Base-by-base conservation (phyloP, 1,284 basidiomycete species). In the Pseudozyma hubeiensis region DNA sequence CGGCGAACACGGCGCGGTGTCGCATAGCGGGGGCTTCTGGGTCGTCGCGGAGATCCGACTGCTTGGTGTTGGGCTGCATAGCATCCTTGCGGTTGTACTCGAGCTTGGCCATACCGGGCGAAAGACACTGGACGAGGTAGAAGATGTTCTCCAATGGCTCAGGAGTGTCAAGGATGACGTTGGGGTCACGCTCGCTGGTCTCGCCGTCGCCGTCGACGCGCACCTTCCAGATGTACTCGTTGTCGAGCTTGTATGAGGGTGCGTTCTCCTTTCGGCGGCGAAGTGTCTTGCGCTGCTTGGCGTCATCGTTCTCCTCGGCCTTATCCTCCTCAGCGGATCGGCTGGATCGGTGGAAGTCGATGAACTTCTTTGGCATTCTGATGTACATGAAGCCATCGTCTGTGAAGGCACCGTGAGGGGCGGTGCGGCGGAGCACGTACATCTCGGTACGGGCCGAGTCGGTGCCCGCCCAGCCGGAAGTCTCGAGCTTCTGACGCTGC, bases 311-410 rank as follows among this genome's bases (percentile, higher is more conserved):
- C 34, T 61, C 59, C 47, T 72, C 70, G 41, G 60, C 52, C 56
- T 77, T 67, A 44, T 66, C 65, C 17, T 69, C 75, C 17, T 78
- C 77, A 17, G 65, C 66, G 24, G 62, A 33, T 7, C 68, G 72
- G 61, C 69, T 72, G 39, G 69, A 76, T 46, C 79, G 77, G 59
- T 63, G 68, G 62, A 81, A 81, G 75, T 81, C 78, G 55, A 81
- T 80, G 54, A 79, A 79, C 73, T 80, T 80, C 67, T 79, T 79
- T 31, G 80, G 80, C 40, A 80, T 58, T 52, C 77, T 64, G 59
- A 81, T 56, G 70, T 81, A 81, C 69, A 81, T 71, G 75, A 70
- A 79, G 62, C 78, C 80, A 58, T 80, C 80, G 35, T 81, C 80
- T 47, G 78, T 80, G 59, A 72, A 80, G 52, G 77, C 62, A 37